Evolutionary conservation across 495 filamentous ascomycete genomes (phyloP), one percentile per base, ranked within the genome.

Genomic region (Talaromyces thailandensis): DNA sequence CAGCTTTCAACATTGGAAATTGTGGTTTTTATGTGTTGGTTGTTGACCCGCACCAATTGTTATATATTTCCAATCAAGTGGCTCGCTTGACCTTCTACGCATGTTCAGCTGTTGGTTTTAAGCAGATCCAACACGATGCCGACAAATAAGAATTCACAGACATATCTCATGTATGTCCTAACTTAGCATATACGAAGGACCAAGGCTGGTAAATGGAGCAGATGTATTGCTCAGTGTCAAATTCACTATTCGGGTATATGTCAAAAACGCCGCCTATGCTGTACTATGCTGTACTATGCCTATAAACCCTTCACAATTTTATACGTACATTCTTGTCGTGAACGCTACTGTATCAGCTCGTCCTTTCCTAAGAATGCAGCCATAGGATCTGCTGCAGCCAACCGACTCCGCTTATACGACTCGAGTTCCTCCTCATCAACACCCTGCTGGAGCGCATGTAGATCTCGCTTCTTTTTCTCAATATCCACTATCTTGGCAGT

Each of bases 391-490:
- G 89, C 82, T 3, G 84, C 83, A 23, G 81, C 80, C 53, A 84
- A 76, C 64, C 85, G 79, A 65, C 90, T 91, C 64, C 83, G 79
- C 65, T 90, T 86, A 72, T 93, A 96, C 26, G 83, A 84, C 60
- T 96, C 92, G 71, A 95, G 78, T 61, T 95, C 91, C 28, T 89
- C 89, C 68, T 95, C 90, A 2, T 84, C 84, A 35, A 93, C 79
- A 4, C 74, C 67, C n/a, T 78, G 81, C 63, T 86, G 83, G 76
- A 93, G 84, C 65, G 95, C 90, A 58, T 86, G 81, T 53, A 89
- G 66, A 3, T 87, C 88, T 40, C 91, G 78, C 75, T 93, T 93
- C 70, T 84, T 86, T 56, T 74, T 79, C 65, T 57, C 69, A 63
- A 71, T 74, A 56, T 74, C 71, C 52, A 72, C 73, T 26, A 66